A percentile compares a stretch with the other conserved stretches of the same genome.
These are phyloP conservation scores for Curvularia sp. DNA, from an alignment of 2,329 filamentous ascomycete genomes.

Conservation along the genomic window DNA sequence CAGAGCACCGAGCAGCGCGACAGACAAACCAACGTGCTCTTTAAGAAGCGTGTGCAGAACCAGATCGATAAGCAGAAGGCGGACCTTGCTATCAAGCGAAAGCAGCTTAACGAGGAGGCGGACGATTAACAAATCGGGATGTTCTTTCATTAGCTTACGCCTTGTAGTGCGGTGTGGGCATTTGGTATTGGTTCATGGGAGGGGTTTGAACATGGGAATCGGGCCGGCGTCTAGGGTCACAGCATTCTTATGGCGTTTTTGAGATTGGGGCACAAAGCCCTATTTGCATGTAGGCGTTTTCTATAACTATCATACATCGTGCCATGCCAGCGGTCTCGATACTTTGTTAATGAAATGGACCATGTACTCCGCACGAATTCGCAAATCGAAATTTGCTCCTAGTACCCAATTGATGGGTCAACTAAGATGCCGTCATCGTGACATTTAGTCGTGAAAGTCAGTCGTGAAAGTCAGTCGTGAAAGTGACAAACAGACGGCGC, in stretches of 20 bases:
- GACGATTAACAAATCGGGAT: constrained; percentile 21
- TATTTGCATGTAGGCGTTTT: not conserved
- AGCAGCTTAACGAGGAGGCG: constrained; percentile 51
- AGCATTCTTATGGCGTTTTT: constrained; percentile 15
- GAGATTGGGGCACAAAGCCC: not conserved
- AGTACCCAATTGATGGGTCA: not conserved
- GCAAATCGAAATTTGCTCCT: not conserved
- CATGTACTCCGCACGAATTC: not conserved
- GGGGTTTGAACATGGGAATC: constrained; percentile 3
- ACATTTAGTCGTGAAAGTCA: no score
- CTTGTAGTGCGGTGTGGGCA: not conserved
- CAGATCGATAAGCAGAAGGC: constrained; percentile 56
- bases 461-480: no score
- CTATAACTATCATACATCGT: not conserved
- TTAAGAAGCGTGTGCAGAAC: constrained; percentile 58
- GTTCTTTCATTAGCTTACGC: not conserved
- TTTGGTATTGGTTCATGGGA: not conserved
- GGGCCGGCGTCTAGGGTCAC: constrained; percentile 8
- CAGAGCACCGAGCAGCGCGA: constrained; percentile 53
- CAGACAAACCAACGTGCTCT: constrained; percentile 56
- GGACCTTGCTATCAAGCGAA: constrained; percentile 62
- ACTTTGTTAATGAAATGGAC: not conserved
- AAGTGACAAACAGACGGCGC: not conserved
- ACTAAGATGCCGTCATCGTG: no score
- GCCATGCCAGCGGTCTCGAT: not conserved